phyloP scores from a whole-genome alignment of 1,284 basidiomycete genomes.

The Malassezia equina region DNA sequence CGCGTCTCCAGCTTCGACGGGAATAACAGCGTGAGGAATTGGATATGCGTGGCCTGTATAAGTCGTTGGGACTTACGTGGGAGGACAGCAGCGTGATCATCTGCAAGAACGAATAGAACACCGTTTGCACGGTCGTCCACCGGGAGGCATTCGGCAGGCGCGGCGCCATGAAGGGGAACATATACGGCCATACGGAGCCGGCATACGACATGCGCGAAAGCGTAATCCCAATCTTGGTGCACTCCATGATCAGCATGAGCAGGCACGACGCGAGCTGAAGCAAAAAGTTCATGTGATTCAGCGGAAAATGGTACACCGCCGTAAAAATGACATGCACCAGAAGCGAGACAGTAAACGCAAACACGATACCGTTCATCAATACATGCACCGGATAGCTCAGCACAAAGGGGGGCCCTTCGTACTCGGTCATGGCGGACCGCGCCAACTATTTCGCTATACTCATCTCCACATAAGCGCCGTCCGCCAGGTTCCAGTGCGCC shows the following conservation, averaged over 20 bases:
- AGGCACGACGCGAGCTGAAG: slow-evolving; percentile 74
- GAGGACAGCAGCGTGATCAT: slow-evolving; percentile 56
- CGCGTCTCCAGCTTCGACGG: slow-evolving; percentile 82
- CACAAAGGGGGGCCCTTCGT: slow-evolving; percentile 50
- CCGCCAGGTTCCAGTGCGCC: slow-evolving; percentile 39
- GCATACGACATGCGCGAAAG: slow-evolving; percentile 57
- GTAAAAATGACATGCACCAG: slow-evolving; percentile 88
- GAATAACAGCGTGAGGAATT: slow-evolving; percentile 89
- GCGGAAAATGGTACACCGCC: slow-evolving; percentile 86
- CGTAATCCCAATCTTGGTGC: slow-evolving; percentile 53
- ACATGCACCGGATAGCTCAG: slow-evolving; percentile 85
- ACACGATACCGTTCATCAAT: slow-evolving; percentile 70
- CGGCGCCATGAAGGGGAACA: slow-evolving; percentile 80
- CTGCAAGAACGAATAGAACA: slow-evolving; percentile 78
- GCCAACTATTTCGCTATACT: slow-evolving; percentile 22
- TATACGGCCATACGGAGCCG: slow-evolving; percentile 78
- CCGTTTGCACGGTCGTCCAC: slow-evolving; percentile 63
- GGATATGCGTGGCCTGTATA: slow-evolving; percentile 85
- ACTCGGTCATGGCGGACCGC: not conserved
- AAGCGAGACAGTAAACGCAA: slow-evolving; percentile 77
- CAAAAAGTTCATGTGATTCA: slow-evolving; percentile 79
- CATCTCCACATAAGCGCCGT: slow-evolving; percentile 31
- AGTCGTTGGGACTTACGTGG: slow-evolving; percentile 2
- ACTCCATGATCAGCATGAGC: slow-evolving; percentile 56
- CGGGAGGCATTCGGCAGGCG: slow-evolving; percentile 60